Evolutionary conservation across 139 green algal species (phyloP).

Genomic region (Chlorella sp.): DNA sequence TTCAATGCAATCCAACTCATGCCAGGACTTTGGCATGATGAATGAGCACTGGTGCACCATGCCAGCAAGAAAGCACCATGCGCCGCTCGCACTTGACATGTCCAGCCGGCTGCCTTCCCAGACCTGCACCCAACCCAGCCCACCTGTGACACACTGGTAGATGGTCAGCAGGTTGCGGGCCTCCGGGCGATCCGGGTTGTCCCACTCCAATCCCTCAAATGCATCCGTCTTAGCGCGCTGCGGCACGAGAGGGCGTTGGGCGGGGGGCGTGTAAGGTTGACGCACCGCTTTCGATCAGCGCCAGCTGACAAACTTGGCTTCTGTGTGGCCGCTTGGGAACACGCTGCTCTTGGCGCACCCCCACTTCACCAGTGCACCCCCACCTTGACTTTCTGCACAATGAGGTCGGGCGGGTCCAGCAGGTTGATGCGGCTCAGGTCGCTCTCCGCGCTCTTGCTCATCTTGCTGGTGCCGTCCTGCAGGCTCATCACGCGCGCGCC

Average conservation of each 20-base stretch:
- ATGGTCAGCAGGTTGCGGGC: conserved; percentile 96
- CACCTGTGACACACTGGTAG: conserved; percentile 75
- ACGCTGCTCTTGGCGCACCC: too few relatives aligned
- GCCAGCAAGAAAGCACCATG: too few relatives aligned
- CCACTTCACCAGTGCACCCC: too few relatives aligned
- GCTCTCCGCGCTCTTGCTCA: conserved; percentile 94
- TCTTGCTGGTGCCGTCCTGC: conserved; percentile 95
- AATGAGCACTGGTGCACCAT: too few relatives aligned
- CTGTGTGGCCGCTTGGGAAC: too few relatives aligned
- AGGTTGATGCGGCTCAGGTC: conserved; percentile 96
- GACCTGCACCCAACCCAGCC: neutral
- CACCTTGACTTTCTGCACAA: conserved; percentile 91
- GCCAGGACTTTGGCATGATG: too few relatives aligned
- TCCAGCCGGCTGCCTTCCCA: too few relatives aligned
- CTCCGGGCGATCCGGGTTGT: conserved; percentile 92
- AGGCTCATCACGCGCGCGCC: conserved; percentile 97
- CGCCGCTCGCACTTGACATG: too few relatives aligned
- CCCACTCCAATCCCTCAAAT: conserved; percentile 86
- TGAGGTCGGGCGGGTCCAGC: conserved; percentile 85
- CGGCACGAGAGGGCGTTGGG: too few relatives aligned
- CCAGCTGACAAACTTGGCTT: neutral
- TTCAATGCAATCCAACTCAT: too few relatives aligned
- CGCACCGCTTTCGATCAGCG: neutral
- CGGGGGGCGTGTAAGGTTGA: too few relatives aligned
- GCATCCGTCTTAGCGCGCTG: conserved; percentile 92